Evolutionary conservation across 1,284 basidiomycete species (phyloP).

Genomic region (Sporisorium graminicola): DNA sequence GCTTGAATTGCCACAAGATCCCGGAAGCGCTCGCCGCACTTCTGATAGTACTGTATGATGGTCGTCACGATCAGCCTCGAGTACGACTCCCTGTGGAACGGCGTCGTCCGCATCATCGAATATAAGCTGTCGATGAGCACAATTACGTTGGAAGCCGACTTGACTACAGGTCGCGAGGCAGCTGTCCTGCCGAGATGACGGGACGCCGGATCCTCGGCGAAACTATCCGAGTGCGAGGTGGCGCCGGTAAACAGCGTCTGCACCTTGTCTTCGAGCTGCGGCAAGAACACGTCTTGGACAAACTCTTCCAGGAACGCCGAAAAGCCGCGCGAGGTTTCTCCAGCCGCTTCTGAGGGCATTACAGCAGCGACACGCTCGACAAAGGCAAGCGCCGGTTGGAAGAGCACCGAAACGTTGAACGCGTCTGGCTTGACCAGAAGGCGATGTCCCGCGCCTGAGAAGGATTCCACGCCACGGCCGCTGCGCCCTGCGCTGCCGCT

Average conservation of each 20-base stretch:
- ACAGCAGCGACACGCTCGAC: constrained; percentile 75
- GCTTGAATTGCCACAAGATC: constrained; percentile 74
- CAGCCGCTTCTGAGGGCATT: constrained; percentile 62
- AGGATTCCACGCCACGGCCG: constrained; percentile 18
- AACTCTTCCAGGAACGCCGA: constrained; percentile 90
- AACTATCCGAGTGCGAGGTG: constrained; percentile 76
- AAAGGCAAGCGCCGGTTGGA: constrained; percentile 91
- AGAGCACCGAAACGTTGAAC: constrained; percentile 93
- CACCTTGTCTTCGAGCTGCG: constrained; percentile 95
- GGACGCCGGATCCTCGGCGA: constrained; percentile 69
- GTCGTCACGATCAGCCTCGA: constrained; percentile 93
- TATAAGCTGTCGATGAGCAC: constrained; percentile 92
- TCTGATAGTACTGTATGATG: constrained; percentile 95
- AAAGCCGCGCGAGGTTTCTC: constrained; percentile 73
- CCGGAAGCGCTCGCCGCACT: constrained; percentile 88
- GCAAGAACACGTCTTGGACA: constrained; percentile 90
- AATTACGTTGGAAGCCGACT: constrained; percentile 87
- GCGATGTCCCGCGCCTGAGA: constrained; percentile 78
- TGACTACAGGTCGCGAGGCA: constrained; percentile 79
- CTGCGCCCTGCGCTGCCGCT: not conserved
- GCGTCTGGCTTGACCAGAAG: constrained; percentile 89
- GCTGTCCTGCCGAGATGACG: constrained; percentile 9
- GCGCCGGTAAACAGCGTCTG: constrained; percentile 51
- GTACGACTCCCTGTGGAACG: constrained; percentile 88
- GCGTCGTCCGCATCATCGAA: constrained; percentile 90